Evolutionary conservation across 2,329 filamentous ascomycete species (phyloP), one percentile per base, ranked within the genome.

Genomic region (Trichoderma asperellum): DNA sequence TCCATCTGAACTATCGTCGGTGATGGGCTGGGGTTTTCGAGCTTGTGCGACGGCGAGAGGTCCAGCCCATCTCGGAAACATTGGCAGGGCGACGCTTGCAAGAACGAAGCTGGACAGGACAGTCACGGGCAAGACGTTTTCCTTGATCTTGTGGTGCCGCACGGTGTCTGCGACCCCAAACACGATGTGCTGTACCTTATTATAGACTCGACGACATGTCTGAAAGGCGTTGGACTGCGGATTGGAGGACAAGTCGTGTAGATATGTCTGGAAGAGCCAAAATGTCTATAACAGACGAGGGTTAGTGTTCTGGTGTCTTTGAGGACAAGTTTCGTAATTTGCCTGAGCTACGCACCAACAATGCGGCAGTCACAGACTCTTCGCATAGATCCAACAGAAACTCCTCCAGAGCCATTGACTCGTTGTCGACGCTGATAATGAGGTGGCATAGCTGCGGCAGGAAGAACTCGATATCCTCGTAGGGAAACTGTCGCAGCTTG

Each of bases 381-480:
- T 96, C 91, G 81, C 93, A 96, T 70, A 96, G 82, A 79, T 96
- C 92, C 76, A 95, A 83, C 75, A 96, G 86, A 78, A 95, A 96
- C 82, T 96, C 92, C 81, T 96, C 93, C 80, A 96, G 81, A 60
- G 93, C 92, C 92, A 96, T 94, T 74, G 92, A 95, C 84, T 96
- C 93, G 81, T 95, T 96, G 84, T 95, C 89, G 79, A 95, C 88
- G 81, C 91, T 94, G 77, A 96, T 92, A 81, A 94, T 89, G 72
- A 96, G 89, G 82, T 96, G 93, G 79, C 92, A 96, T 84, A 96
- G 84, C 84, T 93, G 91, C 72, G 92, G 92, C 61, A 96, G 87
- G 84, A 95, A 96, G 89, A 96, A 96, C 82, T 96, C 93, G 79
- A 96, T 94, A 81, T 96, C 92, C 84, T 94, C 91, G 83, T 95